Evolutionary conservation across 2,329 filamentous ascomycete species (phyloP).

Genomic region (Aureobasidium sp.): DNA sequence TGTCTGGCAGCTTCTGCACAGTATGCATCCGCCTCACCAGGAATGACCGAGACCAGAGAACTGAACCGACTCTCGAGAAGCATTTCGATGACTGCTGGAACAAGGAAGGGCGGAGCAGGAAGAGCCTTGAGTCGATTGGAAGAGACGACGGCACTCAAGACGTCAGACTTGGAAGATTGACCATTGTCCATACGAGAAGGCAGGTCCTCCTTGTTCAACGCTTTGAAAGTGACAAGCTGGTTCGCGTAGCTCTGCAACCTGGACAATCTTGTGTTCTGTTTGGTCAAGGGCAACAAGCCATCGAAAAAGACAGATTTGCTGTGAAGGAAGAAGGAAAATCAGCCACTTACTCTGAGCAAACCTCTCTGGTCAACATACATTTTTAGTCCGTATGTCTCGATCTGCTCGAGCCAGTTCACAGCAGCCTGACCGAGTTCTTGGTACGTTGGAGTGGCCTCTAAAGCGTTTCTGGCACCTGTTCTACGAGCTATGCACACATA

Average conservation of each 20-base stretch:
- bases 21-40: conserved; percentile 77
- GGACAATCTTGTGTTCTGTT: conserved; percentile 52
- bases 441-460: conserved; percentile 53
- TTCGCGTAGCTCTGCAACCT: conserved; percentile 51
- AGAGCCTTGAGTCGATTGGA: conserved; percentile 27
- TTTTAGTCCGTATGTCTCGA: conserved; percentile 46
- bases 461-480: conserved; percentile 33
- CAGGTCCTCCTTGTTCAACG: conserved; percentile 18
- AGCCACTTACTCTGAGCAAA: conserved; percentile 15
- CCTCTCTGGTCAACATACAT: conserved; percentile 42
- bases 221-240: conserved; percentile 45
- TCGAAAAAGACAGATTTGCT: conserved; percentile 76
- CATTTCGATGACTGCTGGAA: conserved; percentile 67
- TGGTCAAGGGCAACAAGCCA: conserved; percentile 62
- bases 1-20: conserved; percentile 59
- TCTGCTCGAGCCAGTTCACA: conserved; percentile 52
- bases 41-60: conserved; percentile 50
- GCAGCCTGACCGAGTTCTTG: conserved; percentile 50
- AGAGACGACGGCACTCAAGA: conserved; percentile 8
- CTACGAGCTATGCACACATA: conserved; percentile 42
- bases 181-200: conserved; percentile 16
- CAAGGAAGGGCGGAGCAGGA: conserved; percentile 59
- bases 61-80: conserved; percentile 39
- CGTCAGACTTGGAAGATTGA: background rate
- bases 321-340: background rate